Evolutionary conservation across 257 asterid species (phyloP), one percentile per base, ranked within the genome.

Genomic region (Cordia subcordata): DNA sequence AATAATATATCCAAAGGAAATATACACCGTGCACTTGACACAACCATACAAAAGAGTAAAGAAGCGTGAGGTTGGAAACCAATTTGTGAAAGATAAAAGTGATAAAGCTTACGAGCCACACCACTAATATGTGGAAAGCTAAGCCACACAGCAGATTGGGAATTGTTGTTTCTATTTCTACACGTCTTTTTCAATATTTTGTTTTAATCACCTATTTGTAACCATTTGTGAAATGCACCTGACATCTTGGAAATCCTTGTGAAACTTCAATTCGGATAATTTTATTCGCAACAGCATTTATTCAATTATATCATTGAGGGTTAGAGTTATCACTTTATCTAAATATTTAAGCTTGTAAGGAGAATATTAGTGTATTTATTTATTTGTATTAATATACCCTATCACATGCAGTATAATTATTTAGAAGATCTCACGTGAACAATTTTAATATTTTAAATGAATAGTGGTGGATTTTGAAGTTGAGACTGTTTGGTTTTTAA

Each of bases 61-160:
- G 38, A n/a, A 16, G 71, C 49, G 63, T 74, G 85, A 77, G 88
- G 90, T 61, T 61, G 76, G 65, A 70, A 80, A 76, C 70, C 72
- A 58, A 63, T 17, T 51, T 55, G 37, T 33, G 40, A 62, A 69
- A 77, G 95, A 88, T 88, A 85, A 85, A n/a, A 33, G 83, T 56
- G 90, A 85, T 85, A 85, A 70, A 74, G n/a, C 1, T 37, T 85
- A 64, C 44, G 62, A 78, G 55, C 95, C 96, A 85, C 95, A 83
- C 72, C 77, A 66, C n/a, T 77, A 51, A 38, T 59, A n/a, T 61
- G 61, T 68, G 67, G 76, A 62, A 75, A 67, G 54, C 67, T 76
- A 81, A 66, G 81, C 85, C 85, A 82, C 90, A 74, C 82, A 35
- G 2, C 11, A 6, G 11, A 15, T 60, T 52, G 21, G 49, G 2